Evolutionary conservation across 345 rosid genomes (phyloP), one percentile per base, ranked within the genome.

Genomic region (Eutrema yunnanense): DNA sequence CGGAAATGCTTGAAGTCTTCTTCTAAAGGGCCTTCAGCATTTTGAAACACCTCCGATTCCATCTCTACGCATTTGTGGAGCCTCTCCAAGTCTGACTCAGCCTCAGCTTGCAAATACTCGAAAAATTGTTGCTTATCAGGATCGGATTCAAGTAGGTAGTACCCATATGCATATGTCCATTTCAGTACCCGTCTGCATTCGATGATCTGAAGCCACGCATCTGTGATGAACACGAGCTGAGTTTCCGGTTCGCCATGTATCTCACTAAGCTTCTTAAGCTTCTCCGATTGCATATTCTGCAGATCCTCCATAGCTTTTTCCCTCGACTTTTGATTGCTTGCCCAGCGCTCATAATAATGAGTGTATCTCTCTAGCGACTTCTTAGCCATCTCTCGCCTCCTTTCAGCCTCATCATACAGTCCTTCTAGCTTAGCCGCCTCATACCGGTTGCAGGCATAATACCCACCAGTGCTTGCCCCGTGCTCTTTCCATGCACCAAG

Each of bases 121-220:
- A 65, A 65, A 4, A 65, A 65, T 0, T 29, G 1, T 13, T 2
- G 36, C 70, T 50, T 64, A 7, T 4, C 9, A 2, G 8, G 13
- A 38, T 3, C 62, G 16, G 44, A 9, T 57, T 22, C 59, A 12
- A 8, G 16, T 37, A 50, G 48, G 38, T 50, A 65, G n/a, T 50
- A 65, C 5, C 70, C 70, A 51, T 65, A 65, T 2, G 59, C 70
- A 65, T 26, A 65, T 11, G 70, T 65, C 70, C 59, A 65, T 26
- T 50, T 13, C 36, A 65, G 37, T 4, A 65, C 58, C 59, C 70
- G 13, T 37, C 59, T 65, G 59, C 58, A 37, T 6, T 65, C 70
- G 14, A 65, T 65, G 34, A 65, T 65, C 59, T 65, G 59, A 36
- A 12, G 26, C 70, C 70, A 65, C 36, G 70, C 70, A 1, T 65